Base-by-base conservation (phyloP, 768 basidiomycete species). In the Amanita rubescens region DNA sequence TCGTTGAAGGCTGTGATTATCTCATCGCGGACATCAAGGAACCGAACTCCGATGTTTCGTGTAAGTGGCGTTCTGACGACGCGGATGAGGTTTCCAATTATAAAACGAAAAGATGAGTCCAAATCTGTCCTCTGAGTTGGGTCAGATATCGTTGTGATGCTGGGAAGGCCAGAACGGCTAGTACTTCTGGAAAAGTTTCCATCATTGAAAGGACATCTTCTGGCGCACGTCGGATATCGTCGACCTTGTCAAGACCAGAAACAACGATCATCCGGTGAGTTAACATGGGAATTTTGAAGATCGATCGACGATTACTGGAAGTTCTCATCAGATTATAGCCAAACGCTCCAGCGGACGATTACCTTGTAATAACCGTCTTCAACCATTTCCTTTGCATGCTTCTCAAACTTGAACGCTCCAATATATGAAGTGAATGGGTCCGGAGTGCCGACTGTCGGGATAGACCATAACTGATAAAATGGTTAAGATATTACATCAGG, bases 181-280 rank as follows among this genome's bases (percentile, higher is more conserved):
- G 24, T 49, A 50, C 49, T 8, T 50, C 73, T 50, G 62, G 57
- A 38, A 71, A 66, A 3, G 71, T 70, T n/a, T 71, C 67, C 52
- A 58, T 53, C 47, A 73, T 67, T 27, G 76, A 77, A 7, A 79
- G 63, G 27, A 67, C 67, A 12, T 75, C 67, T 48, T 78, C 77
- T 5, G 73, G 67, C 15, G 73, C 72, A 53, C 65, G 72, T 39
- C 72, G 70, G 24, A 81, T 58, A 39, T 79, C 75, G 2, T 79
- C 75, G 17, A 77, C 62, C 32, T 69, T 65, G 20, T 65, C 54
- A 0, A 65, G 63, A 1, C 75, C 72, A 9, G 71, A 68, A 17
- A 74, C 63, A 5, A 79, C 60, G 17, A 79, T 68, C 5, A 72
- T 52, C 79, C 80, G 81, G 39, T 67, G 63, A 33, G 72, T 67